Percentiles rank a stretch among this genome's conserved stretches.
Evolutionary conservation across 2,329 filamentous ascomycete genomes (phyloP).

Genomic region (Emydomyces testavorans): DNA sequence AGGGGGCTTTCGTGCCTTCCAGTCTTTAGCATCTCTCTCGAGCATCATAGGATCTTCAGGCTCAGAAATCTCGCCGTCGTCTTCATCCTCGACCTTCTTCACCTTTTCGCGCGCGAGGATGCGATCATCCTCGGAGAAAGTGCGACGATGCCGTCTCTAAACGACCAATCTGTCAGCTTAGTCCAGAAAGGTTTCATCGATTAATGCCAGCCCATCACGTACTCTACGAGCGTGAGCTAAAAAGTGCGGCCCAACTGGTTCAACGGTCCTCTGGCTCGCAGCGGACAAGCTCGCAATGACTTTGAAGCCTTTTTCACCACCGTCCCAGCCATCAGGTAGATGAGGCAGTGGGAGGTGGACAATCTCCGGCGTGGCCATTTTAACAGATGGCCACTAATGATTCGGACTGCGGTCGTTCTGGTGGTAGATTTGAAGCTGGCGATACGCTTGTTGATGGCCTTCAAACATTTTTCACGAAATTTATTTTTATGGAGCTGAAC

Average conservation of each 20-base stretch:
- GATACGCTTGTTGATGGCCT: not conserved
- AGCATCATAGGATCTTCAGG: constrained; percentile 87
- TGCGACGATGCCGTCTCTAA: constrained; percentile 78
- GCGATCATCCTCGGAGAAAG: constrained; percentile 95
- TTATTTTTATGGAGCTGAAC: not conserved
- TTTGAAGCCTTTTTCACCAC: constrained; percentile 79
- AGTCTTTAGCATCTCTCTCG: constrained; percentile 90
- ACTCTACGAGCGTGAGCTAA: constrained; percentile 91
- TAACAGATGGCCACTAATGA: constrained; percentile 15
- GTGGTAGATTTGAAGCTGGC: not conserved
- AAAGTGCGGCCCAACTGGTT: constrained; percentile 95
- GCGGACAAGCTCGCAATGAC: constrained; percentile 62
- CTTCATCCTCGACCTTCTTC: constrained; percentile 88
- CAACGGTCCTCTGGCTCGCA: constrained; percentile 74
- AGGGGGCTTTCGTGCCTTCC: constrained; percentile 61
- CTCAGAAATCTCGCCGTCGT: constrained; percentile 85
- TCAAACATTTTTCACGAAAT: constrained; percentile 3
- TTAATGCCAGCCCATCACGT: too few species aligned
- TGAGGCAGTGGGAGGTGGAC: constrained; percentile 48
- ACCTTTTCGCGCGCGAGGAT: constrained; percentile 91
- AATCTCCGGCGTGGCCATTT: constrained; percentile 52
- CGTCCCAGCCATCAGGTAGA: constrained; percentile 67
- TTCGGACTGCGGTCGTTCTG: not conserved
- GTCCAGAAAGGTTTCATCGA: not conserved
- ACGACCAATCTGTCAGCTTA: not conserved